These are phyloP conservation scores for Boechera stricta DNA, from an alignment of 345 rosid species.

Conservation along the genomic window DNA sequence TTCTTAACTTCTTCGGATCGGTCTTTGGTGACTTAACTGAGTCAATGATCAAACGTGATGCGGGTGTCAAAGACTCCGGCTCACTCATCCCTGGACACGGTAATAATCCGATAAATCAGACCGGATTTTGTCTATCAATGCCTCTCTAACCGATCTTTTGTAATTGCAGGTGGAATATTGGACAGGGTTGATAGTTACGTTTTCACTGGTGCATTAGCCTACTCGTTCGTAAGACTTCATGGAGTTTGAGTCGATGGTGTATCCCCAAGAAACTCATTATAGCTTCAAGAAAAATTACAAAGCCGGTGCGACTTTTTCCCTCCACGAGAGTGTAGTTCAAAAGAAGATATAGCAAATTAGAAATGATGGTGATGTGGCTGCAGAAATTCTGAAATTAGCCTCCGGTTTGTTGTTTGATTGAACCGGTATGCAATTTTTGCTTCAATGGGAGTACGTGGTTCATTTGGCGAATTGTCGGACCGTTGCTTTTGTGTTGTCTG, in stretches of 20 bases:
- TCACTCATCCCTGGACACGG: constrained; percentile 98
- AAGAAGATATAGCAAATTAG: background rate
- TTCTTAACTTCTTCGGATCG: constrained; percentile 88
- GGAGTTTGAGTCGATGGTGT: constrained; percentile 61
- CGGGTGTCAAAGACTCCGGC: constrained; percentile 97
- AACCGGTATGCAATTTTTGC: constrained; percentile 22
- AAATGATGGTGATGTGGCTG: background rate
- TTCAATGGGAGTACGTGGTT: constrained; percentile 12
- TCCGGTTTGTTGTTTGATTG: constrained; percentile 34
- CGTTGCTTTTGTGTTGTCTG: background rate
- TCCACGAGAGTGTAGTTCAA: constrained; percentile 1
- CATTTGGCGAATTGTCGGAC: background rate
- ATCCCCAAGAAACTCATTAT: background rate
- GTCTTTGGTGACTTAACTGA: constrained; percentile 92
- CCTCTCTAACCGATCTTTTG: constrained; percentile 4
- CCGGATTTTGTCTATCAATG: background rate
- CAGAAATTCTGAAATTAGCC: background rate
- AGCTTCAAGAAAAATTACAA: constrained; percentile 22
- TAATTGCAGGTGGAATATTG: constrained; percentile 78
- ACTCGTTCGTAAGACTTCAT: constrained; percentile 73
- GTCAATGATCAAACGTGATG: constrained; percentile 97
- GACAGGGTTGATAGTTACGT: constrained; percentile 94
- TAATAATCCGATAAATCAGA: constrained; percentile 26
- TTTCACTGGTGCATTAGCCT: constrained; percentile 94
- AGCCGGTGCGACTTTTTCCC: background rate